Evolutionary conservation across 768 basidiomycete genomes (phyloP).

Genomic region (Clitopilus passeckerianus): DNA sequence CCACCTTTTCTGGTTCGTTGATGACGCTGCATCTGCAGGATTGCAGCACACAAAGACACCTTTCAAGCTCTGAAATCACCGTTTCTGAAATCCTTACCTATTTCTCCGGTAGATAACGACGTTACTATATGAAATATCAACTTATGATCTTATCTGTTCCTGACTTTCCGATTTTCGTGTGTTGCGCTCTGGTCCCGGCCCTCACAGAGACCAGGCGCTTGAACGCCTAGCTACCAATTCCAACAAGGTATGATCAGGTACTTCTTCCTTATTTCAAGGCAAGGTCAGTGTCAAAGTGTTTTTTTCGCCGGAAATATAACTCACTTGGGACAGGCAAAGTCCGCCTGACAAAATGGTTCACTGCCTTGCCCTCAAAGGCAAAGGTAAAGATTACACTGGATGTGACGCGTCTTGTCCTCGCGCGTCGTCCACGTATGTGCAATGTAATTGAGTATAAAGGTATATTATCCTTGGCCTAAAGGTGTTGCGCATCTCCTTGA

Average conservation of each 20-base stretch:
- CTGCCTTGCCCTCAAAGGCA: conserved; percentile 71
- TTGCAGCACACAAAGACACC: conserved; percentile 51
- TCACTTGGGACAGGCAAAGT: conserved; percentile 64
- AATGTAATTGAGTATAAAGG: conserved; percentile 98
- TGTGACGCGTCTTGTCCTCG: conserved; percentile 88
- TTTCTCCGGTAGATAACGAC: conserved; percentile 8
- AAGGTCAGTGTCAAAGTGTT: conserved; percentile 46
- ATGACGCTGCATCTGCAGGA: conserved; percentile 73
- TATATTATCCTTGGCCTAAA: conserved; percentile 32
- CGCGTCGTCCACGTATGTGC: conserved; percentile 86
- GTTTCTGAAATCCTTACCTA: neutral
- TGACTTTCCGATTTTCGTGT: neutral
- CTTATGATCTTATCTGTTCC: neutral
- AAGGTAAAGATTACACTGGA: conserved; percentile 95
- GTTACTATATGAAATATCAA: neutral
- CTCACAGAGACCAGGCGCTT: neutral
- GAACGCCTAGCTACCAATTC: neutral
- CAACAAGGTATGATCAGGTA: conserved; percentile 74
- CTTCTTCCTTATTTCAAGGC: conserved; percentile 88
- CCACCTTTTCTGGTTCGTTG: conserved; percentile 92
- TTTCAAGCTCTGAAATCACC: conserved; percentile 43
- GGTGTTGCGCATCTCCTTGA: conserved; percentile 10
- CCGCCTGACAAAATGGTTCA: conserved; percentile 94
- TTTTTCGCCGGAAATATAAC: conserved; percentile 1
- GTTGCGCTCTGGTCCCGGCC: neutral